Evolutionary conservation across 805 yeast species (phyloP).

Genomic region (Yamadazyma scolyti): DNA sequence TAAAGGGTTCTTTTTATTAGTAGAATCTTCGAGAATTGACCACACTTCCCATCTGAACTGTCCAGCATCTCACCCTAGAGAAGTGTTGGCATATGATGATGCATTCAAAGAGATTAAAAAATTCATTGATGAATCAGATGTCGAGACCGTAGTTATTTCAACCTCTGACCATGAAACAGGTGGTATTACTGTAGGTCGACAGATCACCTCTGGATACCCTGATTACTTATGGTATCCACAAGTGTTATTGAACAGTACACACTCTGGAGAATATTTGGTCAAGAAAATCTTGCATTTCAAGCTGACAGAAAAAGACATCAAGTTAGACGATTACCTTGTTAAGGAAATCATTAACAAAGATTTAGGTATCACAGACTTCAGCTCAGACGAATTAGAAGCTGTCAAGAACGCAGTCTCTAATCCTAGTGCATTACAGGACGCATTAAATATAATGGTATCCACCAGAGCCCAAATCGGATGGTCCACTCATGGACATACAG

Average conservation of each 20-base stretch:
- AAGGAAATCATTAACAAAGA: conserved; percentile 56
- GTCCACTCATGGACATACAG: conserved; percentile 95
- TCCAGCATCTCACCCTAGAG: conserved; percentile 90
- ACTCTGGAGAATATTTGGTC: conserved; percentile 71
- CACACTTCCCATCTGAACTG: conserved; percentile 94
- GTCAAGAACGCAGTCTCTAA: conserved; percentile 15
- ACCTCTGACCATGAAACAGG: conserved; percentile 97
- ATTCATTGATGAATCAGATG: conserved; percentile 62
- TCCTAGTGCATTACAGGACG: conserved; percentile 43
- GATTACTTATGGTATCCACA: conserved; percentile 84
- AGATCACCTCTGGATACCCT: conserved; percentile 65
- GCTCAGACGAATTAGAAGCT: conserved; percentile 43
- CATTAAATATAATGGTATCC: conserved; percentile 68
- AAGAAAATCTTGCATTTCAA: conserved; percentile 33
- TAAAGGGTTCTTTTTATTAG: conserved; percentile 77
- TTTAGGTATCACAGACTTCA: conserved; percentile 61
- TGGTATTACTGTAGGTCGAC: conserved; percentile 80
- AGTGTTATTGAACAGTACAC: conserved; percentile 60
- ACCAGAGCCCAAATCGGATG: conserved; percentile 89
- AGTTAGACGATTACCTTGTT: conserved; percentile 44
- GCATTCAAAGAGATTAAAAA: conserved; percentile 71
- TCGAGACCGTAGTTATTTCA: conserved; percentile 73
- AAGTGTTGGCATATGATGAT: conserved; percentile 80
- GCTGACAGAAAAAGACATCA: conserved; percentile 8
- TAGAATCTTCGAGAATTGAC: conserved; percentile 91